Base-by-base conservation (phyloP, 2,329 filamentous ascomycete species). In the Colletotrichum sp. region DNA sequence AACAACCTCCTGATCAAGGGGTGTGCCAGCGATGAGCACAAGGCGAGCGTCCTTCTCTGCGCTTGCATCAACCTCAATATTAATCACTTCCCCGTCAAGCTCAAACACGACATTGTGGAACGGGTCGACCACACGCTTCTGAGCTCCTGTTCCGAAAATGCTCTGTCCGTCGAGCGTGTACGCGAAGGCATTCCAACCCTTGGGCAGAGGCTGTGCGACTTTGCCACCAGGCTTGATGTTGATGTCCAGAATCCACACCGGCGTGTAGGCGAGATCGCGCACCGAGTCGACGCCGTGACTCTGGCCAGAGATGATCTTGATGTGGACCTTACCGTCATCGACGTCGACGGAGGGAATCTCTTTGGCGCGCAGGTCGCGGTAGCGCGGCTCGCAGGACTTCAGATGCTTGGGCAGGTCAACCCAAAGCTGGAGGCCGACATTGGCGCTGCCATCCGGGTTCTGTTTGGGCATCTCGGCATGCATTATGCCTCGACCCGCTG, bases 391-490 rank as follows among this genome's bases (percentile, higher is more conserved):
- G 87, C 95, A 98, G 79, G 88, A 89, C 89, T 99, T 99, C 71
- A 98, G 89, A 48, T 93, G 85, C 81, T 92, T 86, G 8, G 97
- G 96, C 13, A 99, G 88, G 83, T 99, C 96, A 63, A 99, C 96
- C 96, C 97, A 99, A 26, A 99, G 89, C 87, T 99, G 97, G 86
- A 99, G 91, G 39, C 96, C 96, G 70, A 98, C 90, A 84, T 96
- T 98, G 75, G 93, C 88, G 72, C 89, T 91, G 67, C 95, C 95
- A 83, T 97, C 95, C 1, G 89, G 84, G 82, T 95, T 95, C 82
- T 95, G 92, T 71, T 92, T 90, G 12, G 96, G 96, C 96, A 99
- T 98, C 86, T 99, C 96, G 48, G 96, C 95, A 85, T 99, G 97
- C 84, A 98, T 94, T 81, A 99, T 98, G 57, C 96, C 96, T 24